Evolutionary conservation across 2,329 filamentous ascomycete species (phyloP).

Genomic region (Trichoderma sp.): DNA sequence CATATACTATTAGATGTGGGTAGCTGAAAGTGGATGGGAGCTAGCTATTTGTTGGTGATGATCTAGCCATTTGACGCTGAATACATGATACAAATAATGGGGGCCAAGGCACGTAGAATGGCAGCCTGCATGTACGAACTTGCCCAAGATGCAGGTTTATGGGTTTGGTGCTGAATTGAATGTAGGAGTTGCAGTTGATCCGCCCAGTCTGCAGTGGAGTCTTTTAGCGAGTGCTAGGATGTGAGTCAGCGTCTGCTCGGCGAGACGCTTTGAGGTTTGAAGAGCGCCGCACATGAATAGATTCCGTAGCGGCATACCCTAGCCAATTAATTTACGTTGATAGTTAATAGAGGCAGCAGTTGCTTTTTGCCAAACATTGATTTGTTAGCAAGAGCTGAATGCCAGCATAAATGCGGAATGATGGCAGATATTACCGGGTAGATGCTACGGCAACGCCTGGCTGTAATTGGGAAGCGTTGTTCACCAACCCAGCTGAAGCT

Average conservation of each 20-base stretch:
- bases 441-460: background rate
- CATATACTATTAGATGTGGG: no score
- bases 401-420: background rate
- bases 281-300: background rate
- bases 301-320: background rate
- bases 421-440: background rate
- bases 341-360: background rate
- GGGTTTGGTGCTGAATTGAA: background rate
- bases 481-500: no score
- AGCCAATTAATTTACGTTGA: background rate
- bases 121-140: background rate
- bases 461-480: background rate
- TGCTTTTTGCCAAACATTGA: background rate
- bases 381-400: background rate
- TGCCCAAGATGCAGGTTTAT: no score
- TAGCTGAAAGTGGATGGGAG: background rate
- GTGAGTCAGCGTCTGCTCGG: conserved; percentile 9
- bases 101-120: background rate
- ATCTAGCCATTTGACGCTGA: background rate
- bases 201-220: background rate
- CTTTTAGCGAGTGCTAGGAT: background rate
- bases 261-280: background rate
- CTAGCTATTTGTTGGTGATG: background rate
- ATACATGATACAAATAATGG: background rate
- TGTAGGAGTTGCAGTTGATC: background rate